A percentile compares a stretch with the other conserved stretches of the same genome.
Evolutionary conservation across 2,329 filamentous ascomycete species (phyloP).

Genomic region (Teratosphaeria nubilosa): DNA sequence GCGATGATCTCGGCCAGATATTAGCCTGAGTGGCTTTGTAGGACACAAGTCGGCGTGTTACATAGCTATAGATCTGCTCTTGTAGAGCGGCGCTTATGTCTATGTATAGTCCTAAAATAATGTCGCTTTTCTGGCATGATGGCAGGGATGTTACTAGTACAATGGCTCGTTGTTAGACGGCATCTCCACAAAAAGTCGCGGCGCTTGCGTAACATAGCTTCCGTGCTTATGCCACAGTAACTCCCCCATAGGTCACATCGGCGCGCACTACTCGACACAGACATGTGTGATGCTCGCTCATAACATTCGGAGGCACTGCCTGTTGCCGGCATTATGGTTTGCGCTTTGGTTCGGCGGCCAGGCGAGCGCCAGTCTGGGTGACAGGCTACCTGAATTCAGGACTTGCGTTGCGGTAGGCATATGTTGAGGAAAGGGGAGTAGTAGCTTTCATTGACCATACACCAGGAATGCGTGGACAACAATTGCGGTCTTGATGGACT

Average conservation of each 20-base stretch:
- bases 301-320: conserved; percentile 11
- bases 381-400: conserved; percentile 76
- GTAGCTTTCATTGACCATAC: not conserved
- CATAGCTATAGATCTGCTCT: not conserved
- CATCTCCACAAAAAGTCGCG: not conserved
- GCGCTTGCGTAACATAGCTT: not conserved
- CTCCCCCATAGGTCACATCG: not conserved
- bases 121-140: not conserved
- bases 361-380: conserved; percentile 64
- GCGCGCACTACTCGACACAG: conserved; percentile 5
- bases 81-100: too few species aligned
- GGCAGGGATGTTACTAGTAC: not conserved
- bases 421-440: not conserved
- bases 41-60: not conserved
- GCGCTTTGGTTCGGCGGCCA: conserved; percentile 4
- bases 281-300: conserved; percentile 19
- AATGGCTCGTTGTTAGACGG: not conserved
- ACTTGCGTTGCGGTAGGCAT: conserved; percentile 68
- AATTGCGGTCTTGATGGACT: conserved; percentile 64
- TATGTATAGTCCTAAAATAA: too few species aligned
- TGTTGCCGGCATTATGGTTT: conserved; percentile 9
- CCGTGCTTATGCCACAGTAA: not conserved
- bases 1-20: not conserved
- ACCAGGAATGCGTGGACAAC: conserved; percentile 65
- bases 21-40: not conserved